Percentiles rank a stretch among this genome's conserved stretches.
These are phyloP conservation scores for Dothideomycetes sp. DNA, from an alignment of 2,329 filamentous ascomycete species.

Conservation along the genomic window DNA sequence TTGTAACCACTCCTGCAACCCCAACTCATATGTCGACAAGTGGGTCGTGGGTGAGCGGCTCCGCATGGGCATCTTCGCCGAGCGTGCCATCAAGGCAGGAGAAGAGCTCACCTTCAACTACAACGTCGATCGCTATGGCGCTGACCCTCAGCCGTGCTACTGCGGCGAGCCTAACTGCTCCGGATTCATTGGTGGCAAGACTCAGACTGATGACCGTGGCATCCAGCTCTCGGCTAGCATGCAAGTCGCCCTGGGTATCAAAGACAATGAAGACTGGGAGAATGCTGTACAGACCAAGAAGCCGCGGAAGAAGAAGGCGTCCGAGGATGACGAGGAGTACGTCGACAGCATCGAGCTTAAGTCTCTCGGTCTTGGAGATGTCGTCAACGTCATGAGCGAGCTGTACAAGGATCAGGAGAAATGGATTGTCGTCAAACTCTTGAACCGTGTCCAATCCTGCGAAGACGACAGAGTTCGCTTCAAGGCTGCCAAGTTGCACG, in stretches of 20 bases:
- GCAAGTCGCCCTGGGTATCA: slow-evolving; percentile 81
- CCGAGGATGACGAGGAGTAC: slow-evolving; percentile 91
- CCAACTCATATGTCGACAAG: slow-evolving; percentile 98
- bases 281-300: slow-evolving; percentile 73
- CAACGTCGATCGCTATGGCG: slow-evolving; percentile 96
- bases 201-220: slow-evolving; percentile 78
- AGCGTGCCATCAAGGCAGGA: slow-evolving; percentile 72
- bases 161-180: slow-evolving; percentile 91
- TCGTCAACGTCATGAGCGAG: slow-evolving; percentile 90
- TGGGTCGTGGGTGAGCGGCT: slow-evolving; percentile 97
- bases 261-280: slow-evolving; percentile 87
- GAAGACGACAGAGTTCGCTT: slow-evolving; percentile 81
- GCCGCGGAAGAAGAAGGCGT: slow-evolving; percentile 81
- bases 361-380: slow-evolving; percentile 69
- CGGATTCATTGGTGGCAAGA: slow-evolving; percentile 94
- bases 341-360: slow-evolving; percentile 79
- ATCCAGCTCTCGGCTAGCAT: slow-evolving; percentile 88
- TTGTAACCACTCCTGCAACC: slow-evolving; percentile 98
- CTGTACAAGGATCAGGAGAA: slow-evolving; percentile 98
- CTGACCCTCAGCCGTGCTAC: slow-evolving; percentile 93
- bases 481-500: slow-evolving; percentile 90
- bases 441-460: slow-evolving; percentile 78
- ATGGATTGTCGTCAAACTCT: slow-evolving; percentile 94
- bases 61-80: slow-evolving; percentile 97
- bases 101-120: slow-evolving; percentile 99